Percentiles rank a stretch among this genome's conserved stretches.
Conservation (phyloP, 192 early-diverging fungal genomes). For the Physocladia obscura region DNA sequence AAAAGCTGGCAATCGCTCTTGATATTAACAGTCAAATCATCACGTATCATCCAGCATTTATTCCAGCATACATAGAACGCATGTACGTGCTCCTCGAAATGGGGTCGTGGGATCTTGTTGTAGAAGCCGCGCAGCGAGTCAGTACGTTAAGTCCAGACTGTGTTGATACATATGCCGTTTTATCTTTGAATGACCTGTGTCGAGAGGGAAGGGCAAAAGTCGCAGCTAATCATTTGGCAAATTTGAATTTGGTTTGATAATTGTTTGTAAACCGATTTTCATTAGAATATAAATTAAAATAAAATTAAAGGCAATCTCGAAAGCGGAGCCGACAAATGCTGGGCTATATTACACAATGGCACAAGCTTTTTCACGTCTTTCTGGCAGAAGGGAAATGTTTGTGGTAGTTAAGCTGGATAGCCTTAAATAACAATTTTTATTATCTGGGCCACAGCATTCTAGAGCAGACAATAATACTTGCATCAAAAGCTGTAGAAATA, state of each 20-base stretch:
- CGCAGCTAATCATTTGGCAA: slow-evolving; percentile 38
- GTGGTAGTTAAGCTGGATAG: neutral
- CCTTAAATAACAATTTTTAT: neutral
- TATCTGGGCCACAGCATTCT: slow-evolving; percentile 44
- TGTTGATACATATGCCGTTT: slow-evolving; percentile 42
- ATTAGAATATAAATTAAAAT: too few species aligned
- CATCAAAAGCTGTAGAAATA: slow-evolving; percentile 34
- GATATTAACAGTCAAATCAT: slow-evolving; percentile 52
- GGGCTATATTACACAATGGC: slow-evolving; percentile 32
- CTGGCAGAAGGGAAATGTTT: slow-evolving; percentile 30
- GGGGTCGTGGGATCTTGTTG: slow-evolving; percentile 47
- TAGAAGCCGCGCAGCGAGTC: slow-evolving; percentile 49
- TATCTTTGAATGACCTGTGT: slow-evolving; percentile 41
- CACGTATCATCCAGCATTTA: slow-evolving; percentile 43
- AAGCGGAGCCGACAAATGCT: slow-evolving; percentile 43
- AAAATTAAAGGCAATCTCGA: slow-evolving; percentile 29
- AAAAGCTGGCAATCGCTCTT: slow-evolving; percentile 41
- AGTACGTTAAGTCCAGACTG: slow-evolving; percentile 36
- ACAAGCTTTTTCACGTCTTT: slow-evolving; percentile 37
- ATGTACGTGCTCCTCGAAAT: slow-evolving; percentile 50
- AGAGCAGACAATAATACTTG: slow-evolving; percentile 32
- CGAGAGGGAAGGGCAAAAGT: slow-evolving; percentile 36
- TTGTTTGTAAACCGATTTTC: neutral
- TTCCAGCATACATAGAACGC: slow-evolving; percentile 54
- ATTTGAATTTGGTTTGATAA: slow-evolving; percentile 31